Conservation (phyloP, 2,329 filamentous ascomycete genomes). For the Thielaviopsis ethacetica region DNA sequence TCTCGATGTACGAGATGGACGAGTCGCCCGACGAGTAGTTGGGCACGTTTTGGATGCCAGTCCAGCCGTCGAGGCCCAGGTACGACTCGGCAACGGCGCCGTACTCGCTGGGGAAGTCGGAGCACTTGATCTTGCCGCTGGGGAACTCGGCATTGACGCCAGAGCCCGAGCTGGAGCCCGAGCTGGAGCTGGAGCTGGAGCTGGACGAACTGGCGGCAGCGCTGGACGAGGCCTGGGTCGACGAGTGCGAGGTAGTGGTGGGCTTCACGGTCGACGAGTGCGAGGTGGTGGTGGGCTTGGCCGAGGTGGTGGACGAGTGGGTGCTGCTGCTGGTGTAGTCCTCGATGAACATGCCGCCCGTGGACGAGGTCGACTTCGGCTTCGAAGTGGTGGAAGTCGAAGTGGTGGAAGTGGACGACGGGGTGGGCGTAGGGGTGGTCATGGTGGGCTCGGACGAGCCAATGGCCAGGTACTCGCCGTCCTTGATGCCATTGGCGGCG, state of each 20-base stretch:
- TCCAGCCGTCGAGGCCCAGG: conserved; percentile 58
- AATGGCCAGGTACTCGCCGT: conserved; percentile 53
- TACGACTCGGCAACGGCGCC: conserved; percentile 58
- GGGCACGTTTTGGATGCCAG: conserved; percentile 54
- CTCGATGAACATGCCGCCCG: conserved; percentile 12
- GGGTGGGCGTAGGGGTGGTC: conserved; percentile 31
- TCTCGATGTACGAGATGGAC: conserved; percentile 48
- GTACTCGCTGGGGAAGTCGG: conserved; percentile 60
- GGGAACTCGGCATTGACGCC: conserved; percentile 58
- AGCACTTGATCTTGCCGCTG: conserved; percentile 55
- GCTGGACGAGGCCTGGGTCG: background rate
- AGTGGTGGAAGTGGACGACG: conserved; percentile 22
- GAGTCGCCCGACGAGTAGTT: conserved; percentile 31
- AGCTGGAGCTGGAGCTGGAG: conserved; percentile 19
- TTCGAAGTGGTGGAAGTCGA: conserved; percentile 25
- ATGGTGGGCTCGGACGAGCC: conserved; percentile 34
- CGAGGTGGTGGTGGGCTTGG: background rate
- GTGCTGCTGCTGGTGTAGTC: conserved; percentile 15
- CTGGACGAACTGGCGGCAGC: conserved; percentile 22
- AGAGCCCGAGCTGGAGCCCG: conserved; percentile 19
- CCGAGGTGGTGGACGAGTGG: conserved; percentile 13
- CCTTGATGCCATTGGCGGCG: conserved; percentile 54
- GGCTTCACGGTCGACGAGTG: background rate
- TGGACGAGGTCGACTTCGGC: conserved; percentile 21
- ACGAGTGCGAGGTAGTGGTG: background rate